Conservation (phyloP, 1,284 basidiomycete genomes). For the Ustilago vetiveriae region DNA sequence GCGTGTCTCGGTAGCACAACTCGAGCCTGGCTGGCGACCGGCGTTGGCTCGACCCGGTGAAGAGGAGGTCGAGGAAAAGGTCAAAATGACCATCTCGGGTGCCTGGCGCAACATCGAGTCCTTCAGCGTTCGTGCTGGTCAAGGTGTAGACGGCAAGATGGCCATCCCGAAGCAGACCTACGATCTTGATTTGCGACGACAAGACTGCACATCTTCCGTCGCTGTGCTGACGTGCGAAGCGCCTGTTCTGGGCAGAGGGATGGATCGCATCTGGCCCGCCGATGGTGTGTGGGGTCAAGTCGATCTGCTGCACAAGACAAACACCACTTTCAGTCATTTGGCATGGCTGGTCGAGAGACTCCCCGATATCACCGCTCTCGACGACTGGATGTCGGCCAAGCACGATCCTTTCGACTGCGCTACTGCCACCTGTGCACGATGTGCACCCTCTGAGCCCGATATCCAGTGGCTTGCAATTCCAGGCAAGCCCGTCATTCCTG, state of each 20-base stretch:
- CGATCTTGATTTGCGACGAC: constrained; percentile 31
- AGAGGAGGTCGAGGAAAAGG: constrained; percentile 30
- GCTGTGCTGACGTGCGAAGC: constrained; percentile 47
- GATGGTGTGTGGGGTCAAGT: constrained; percentile 50
- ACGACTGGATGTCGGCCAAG: constrained; percentile 43
- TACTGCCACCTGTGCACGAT: constrained; percentile 73
- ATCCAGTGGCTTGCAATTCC: constrained; percentile 75
- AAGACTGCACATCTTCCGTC: constrained; percentile 43
- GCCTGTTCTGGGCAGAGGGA: constrained; percentile 21
- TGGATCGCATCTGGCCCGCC: constrained; percentile 50
- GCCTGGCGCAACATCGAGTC: constrained; percentile 31
- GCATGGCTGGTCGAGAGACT: constrained; percentile 56
- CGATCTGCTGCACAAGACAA: constrained; percentile 54
- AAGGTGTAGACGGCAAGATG: constrained; percentile 33
- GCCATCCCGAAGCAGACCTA: constrained; percentile 25
- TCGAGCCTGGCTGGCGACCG: constrained; percentile 50
- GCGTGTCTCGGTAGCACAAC: constrained; percentile 37
- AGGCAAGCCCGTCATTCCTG: constrained; percentile 42
- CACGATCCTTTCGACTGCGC: constrained; percentile 35
- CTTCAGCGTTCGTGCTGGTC: constrained; percentile 26
- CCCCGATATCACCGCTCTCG: constrained; percentile 33
- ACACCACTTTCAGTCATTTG: constrained; percentile 50
- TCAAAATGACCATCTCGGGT: constrained; percentile 41
- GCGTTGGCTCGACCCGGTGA: constrained; percentile 20
- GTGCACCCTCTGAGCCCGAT: constrained; percentile 80